Percentiles rank a stretch among this genome's conserved stretches.
Evolutionary conservation across 345 rosid species (phyloP).

Genomic region (Gossypium mustelinum): DNA sequence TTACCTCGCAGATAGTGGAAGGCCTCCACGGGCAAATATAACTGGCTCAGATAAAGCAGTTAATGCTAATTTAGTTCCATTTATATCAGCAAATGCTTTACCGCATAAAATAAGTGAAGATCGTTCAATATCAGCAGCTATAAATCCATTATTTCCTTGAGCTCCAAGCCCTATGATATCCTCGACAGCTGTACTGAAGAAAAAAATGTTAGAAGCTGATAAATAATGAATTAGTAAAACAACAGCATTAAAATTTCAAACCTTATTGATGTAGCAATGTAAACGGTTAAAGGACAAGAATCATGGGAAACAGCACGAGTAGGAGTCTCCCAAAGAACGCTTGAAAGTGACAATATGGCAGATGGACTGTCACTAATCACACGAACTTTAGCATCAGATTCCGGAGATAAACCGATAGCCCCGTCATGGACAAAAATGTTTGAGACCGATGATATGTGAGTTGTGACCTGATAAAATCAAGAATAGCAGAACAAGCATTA

Average conservation of each 20-base stretch:
- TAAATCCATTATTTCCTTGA: slow-evolving; percentile 29
- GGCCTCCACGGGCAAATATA: slow-evolving; percentile 31
- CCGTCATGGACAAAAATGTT: slow-evolving; percentile 35
- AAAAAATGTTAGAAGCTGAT: slow-evolving; percentile 4
- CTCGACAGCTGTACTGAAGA: slow-evolving; percentile 14
- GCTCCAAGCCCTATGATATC: slow-evolving; percentile 26
- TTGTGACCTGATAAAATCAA: slow-evolving; percentile 25
- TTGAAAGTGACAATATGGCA: slow-evolving; percentile 25
- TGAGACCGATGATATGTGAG: slow-evolving; percentile 29
- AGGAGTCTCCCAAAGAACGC: slow-evolving; percentile 25
- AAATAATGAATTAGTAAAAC: not conserved
- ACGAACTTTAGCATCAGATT: slow-evolving; percentile 35
- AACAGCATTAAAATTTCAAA: slow-evolving; percentile 10
- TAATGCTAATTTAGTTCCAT: slow-evolving; percentile 29
- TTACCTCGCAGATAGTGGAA: slow-evolving; percentile 29
- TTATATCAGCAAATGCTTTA: slow-evolving; percentile 28
- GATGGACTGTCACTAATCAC: slow-evolving; percentile 36
- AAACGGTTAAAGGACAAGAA: slow-evolving; percentile 36
- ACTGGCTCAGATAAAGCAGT: slow-evolving; percentile 30
- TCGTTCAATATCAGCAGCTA: slow-evolving; percentile 33
- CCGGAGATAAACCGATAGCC: slow-evolving; percentile 26
- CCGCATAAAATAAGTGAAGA: slow-evolving; percentile 34
- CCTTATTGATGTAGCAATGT: slow-evolving; percentile 35
- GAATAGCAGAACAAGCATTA: not conserved
- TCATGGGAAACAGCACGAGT: slow-evolving; percentile 40